A percentile compares a stretch with the other conserved stretches of the same genome.
These are phyloP conservation scores for Pseudonitzschia multiseries DNA, from an alignment of 108 stramenopile species.

Conservation along the genomic window DNA sequence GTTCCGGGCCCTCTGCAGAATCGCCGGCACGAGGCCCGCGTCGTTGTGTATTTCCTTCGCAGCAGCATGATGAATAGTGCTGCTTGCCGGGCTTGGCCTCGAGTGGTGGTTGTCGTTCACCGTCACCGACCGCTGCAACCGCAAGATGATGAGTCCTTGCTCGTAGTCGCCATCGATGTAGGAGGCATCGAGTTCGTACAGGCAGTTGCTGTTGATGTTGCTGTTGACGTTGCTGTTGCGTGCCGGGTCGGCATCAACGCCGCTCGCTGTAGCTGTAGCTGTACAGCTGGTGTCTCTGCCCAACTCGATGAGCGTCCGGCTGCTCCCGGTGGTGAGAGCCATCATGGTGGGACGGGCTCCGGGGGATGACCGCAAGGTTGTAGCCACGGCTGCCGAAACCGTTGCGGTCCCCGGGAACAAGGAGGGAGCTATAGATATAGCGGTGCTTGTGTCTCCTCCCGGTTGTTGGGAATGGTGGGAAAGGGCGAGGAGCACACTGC, in stretches of 20 bases:
- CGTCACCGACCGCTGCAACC: background rate
- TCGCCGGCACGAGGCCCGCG: too few species aligned
- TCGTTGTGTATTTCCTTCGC: too few species aligned
- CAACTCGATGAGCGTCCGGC: background rate
- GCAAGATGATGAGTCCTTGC: background rate
- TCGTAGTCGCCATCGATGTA: background rate
- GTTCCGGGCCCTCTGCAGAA: background rate
- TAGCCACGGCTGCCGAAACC: background rate
- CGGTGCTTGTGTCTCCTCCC: too few species aligned
- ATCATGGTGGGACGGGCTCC: background rate
- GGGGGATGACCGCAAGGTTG: background rate
- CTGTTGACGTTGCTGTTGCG: too few species aligned
- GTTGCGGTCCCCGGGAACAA: background rate
- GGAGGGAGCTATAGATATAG: too few species aligned
- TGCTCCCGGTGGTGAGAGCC: background rate
- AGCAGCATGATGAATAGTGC: too few species aligned
- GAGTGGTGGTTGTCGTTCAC: background rate
- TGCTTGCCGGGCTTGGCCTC: too few species aligned
- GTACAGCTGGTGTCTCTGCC: too few species aligned
- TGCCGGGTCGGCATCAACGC: too few species aligned
- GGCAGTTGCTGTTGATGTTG: background rate
- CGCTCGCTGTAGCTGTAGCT: too few species aligned
- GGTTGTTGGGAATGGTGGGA: too few species aligned
- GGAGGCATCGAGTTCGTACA: background rate
- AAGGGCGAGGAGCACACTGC: too few species aligned